Evolutionary conservation across 2,329 filamentous ascomycete species (phyloP).

Genomic region (Penicillium sp.): DNA sequence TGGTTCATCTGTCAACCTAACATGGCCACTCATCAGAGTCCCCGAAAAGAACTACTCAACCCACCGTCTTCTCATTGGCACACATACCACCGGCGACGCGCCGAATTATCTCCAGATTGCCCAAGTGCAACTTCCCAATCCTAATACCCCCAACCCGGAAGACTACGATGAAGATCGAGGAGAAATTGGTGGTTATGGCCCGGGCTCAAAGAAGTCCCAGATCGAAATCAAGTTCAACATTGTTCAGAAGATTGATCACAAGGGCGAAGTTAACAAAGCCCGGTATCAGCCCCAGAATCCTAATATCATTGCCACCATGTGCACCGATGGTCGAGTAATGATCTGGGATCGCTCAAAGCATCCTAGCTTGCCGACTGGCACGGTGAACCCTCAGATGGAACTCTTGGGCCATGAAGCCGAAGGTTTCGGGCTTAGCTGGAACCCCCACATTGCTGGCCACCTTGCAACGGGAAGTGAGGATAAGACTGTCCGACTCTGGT

Average conservation of each 20-base stretch:
- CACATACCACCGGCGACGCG: constrained; percentile 82
- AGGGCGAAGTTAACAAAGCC: constrained; percentile 96
- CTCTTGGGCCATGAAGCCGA: constrained; percentile 81
- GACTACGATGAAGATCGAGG: constrained; percentile 90
- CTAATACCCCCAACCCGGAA: constrained; percentile 64
- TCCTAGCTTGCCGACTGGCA: constrained; percentile 68
- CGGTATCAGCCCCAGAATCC: constrained; percentile 97
- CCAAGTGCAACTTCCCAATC: constrained; percentile 86
- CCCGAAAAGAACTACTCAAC: constrained; percentile 82
- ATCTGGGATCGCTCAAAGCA: constrained; percentile 97
- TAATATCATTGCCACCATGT: constrained; percentile 91
- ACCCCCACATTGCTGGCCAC: constrained; percentile 72
- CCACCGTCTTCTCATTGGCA: constrained; percentile 88
- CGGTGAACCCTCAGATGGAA: constrained; percentile 75
- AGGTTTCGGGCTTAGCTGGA: constrained; percentile 93
- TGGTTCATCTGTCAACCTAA: not conserved
- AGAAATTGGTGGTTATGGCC: constrained; percentile 90
- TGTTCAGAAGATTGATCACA: constrained; percentile 93
- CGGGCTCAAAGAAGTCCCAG: constrained; percentile 62
- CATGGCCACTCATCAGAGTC: constrained; percentile 45
- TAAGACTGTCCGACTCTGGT: constrained; percentile 87
- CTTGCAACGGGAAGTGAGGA: constrained; percentile 91
- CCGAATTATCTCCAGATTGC: constrained; percentile 94
- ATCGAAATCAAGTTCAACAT: constrained; percentile 80
- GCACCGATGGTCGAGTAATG: constrained; percentile 79